These are phyloP conservation scores for Sporothrix mexicana DNA, from an alignment of 2,329 filamentous ascomycete genomes.

Conservation along the genomic window DNA sequence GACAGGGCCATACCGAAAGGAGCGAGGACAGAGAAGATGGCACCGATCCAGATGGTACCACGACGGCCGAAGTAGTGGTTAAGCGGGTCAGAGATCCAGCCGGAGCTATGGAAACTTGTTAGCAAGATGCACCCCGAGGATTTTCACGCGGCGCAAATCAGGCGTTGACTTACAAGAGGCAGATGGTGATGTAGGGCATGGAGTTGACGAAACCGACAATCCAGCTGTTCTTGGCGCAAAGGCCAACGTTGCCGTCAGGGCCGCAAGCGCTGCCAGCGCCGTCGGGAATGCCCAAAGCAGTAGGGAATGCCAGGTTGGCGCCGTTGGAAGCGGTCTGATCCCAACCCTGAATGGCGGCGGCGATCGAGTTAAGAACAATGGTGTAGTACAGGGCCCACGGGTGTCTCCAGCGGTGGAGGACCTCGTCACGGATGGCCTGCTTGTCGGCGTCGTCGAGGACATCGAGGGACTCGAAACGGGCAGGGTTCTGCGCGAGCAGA, in stretches of 20 bases:
- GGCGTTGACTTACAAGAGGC: constrained; percentile 42
- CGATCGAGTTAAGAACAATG: constrained; percentile 70
- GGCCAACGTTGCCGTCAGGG: constrained; percentile 46
- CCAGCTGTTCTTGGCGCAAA: constrained; percentile 58
- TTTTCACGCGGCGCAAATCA: not conserved
- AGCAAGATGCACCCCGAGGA: not conserved
- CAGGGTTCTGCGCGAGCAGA: constrained; percentile 73
- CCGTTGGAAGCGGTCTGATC: constrained; percentile 68
- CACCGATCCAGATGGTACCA: constrained; percentile 74
- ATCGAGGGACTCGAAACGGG: constrained; percentile 63
- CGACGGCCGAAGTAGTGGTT: constrained; percentile 53
- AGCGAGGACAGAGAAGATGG: constrained; percentile 72
- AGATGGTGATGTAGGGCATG: constrained; percentile 52
- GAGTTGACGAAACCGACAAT: constrained; percentile 66
- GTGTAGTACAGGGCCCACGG: constrained; percentile 68
- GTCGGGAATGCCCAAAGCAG: constrained; percentile 56
- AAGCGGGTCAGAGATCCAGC: constrained; percentile 69
- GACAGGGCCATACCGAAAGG: constrained; percentile 73
- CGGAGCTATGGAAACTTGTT: constrained; percentile 41
- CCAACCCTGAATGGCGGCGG: constrained; percentile 73
- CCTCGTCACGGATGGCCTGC: constrained; percentile 63
- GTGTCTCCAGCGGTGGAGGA: constrained; percentile 66
- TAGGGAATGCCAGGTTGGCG: constrained; percentile 66
- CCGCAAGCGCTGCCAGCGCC: constrained; percentile 43
- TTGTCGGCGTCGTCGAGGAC: constrained; percentile 47